These are phyloP conservation scores for Gaeumannomyces sp. DNA, from an alignment of 2,329 filamentous ascomycete species.

Conservation along the genomic window DNA sequence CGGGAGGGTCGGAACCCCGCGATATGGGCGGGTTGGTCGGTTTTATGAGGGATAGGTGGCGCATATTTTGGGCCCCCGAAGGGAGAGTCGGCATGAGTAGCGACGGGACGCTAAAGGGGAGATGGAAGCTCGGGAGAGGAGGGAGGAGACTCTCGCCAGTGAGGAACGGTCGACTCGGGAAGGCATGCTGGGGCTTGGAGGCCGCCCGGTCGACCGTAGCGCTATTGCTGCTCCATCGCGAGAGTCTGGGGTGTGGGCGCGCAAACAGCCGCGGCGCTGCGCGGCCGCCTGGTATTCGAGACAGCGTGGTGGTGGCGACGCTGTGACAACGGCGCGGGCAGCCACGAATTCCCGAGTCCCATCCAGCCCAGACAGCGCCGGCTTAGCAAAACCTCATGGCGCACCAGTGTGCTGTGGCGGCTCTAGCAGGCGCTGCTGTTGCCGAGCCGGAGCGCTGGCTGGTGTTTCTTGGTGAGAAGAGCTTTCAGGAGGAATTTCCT, in stretches of 20 bases:
- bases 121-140: constrained; percentile 15
- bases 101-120: constrained; percentile 16
- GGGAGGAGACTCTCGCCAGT: not conserved
- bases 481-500: not conserved
- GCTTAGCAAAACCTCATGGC: too few species aligned
- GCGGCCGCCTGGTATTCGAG: constrained; percentile 30
- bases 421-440: too few species aligned
- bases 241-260: constrained; percentile 33
- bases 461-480: not conserved
- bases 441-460: too few species aligned
- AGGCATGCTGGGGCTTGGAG: constrained; percentile 10
- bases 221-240: constrained; percentile 34
- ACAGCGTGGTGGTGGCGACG: constrained; percentile 32
- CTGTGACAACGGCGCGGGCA: not conserved
- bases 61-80: constrained; percentile 4
- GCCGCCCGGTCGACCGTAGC: constrained; percentile 34
- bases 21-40: not conserved
- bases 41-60: constrained; percentile 1
- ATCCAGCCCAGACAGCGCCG: constrained; percentile 14
- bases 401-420: too few species aligned
- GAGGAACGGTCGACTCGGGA: not conserved
- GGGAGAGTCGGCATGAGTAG: constrained; percentile 16
- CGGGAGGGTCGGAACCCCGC: not conserved
- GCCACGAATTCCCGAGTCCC: not conserved
- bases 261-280: constrained; percentile 36